Evolutionary conservation across 2,329 filamentous ascomycete genomes (phyloP).

Genomic region (Alternaria sp.): DNA sequence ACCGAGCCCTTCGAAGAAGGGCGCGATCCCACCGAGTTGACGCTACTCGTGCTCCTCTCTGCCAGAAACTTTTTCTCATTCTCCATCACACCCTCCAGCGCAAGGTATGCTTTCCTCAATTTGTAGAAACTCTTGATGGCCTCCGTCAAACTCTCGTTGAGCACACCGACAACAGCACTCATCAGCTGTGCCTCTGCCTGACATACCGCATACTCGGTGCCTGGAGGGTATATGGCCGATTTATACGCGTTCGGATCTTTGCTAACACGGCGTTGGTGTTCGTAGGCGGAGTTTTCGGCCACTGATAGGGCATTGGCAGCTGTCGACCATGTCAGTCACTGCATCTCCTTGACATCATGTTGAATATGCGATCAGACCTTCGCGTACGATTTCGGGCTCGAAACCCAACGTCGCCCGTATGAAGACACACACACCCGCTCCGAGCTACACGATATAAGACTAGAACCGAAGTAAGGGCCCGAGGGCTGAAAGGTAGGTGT

Average conservation of each 20-base stretch:
- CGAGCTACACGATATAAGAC: constrained; percentile 62
- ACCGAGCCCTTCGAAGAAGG: constrained; percentile 32
- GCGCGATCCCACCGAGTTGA: constrained; percentile 30
- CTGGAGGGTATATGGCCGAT: constrained; percentile 76
- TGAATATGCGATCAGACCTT: constrained; percentile 56
- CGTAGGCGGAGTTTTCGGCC: constrained; percentile 77
- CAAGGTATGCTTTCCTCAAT: constrained; percentile 84
- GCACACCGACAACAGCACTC: constrained; percentile 83
- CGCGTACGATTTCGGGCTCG: constrained; percentile 87
- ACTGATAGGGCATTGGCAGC: constrained; percentile 74
- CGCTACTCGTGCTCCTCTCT: constrained; percentile 43
- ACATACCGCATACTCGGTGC: constrained; percentile 85
- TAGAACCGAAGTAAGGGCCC: neutral
- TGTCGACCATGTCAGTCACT: constrained; percentile 33
- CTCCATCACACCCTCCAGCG: constrained; percentile 79
- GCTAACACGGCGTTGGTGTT: constrained; percentile 77
- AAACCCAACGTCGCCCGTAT: constrained; percentile 87
- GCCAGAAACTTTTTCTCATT: constrained; percentile 69
- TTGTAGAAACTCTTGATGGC: constrained; percentile 92
- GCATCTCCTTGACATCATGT: neutral
- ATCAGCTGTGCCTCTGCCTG: constrained; percentile 88
- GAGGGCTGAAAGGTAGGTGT: neutral
- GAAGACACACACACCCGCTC: constrained; percentile 81
- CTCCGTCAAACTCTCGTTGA: constrained; percentile 93
- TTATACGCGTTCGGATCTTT: constrained; percentile 64